Evolutionary conservation across 2,329 filamentous ascomycete genomes (phyloP).

Genomic region (Arthrobotrys iridis): DNA sequence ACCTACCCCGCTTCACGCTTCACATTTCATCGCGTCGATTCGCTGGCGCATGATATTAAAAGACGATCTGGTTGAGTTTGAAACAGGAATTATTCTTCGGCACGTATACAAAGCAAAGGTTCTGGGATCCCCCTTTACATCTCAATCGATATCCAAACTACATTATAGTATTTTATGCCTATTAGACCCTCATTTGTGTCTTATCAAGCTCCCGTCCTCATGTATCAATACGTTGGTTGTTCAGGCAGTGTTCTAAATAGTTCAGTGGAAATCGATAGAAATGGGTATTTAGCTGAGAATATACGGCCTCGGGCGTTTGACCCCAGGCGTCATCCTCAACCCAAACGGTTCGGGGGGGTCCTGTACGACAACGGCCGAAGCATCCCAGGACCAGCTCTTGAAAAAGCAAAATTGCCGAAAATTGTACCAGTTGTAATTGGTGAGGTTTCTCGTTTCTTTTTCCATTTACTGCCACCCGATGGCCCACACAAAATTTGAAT

Average conservation of each 20-base stretch:
- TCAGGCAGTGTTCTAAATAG: slow-evolving; percentile 21
- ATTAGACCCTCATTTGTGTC: slow-evolving; percentile 15
- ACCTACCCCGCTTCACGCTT: slow-evolving; percentile 39
- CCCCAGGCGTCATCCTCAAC: slow-evolving; percentile 44
- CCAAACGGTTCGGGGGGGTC: slow-evolving; percentile 29
- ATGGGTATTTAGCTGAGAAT: neutral
- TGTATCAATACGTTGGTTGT: slow-evolving; percentile 24
- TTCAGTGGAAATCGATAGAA: slow-evolving; percentile 3
- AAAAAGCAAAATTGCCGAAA: slow-evolving; percentile 30
- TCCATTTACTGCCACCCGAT: slow-evolving; percentile 10
- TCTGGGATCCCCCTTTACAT: slow-evolving; percentile 28
- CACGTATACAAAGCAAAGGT: slow-evolving; percentile 22
- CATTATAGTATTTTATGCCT: too few species aligned
- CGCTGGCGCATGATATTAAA: slow-evolving; percentile 34
- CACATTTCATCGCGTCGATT: slow-evolving; percentile 24
- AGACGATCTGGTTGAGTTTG: slow-evolving; percentile 36
- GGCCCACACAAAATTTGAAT: slow-evolving; percentile 41
- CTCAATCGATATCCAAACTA: neutral
- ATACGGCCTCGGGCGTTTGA: neutral
- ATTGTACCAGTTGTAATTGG: slow-evolving; percentile 30
- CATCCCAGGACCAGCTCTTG: neutral
- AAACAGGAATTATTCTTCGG: slow-evolving; percentile 29
- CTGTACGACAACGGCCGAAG: slow-evolving; percentile 52
- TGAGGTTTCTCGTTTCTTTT: slow-evolving; percentile 52
- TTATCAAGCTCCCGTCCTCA: slow-evolving; percentile 36